Conservation (phyloP, 805 yeast genomes). For the Candida koratica region DNA sequence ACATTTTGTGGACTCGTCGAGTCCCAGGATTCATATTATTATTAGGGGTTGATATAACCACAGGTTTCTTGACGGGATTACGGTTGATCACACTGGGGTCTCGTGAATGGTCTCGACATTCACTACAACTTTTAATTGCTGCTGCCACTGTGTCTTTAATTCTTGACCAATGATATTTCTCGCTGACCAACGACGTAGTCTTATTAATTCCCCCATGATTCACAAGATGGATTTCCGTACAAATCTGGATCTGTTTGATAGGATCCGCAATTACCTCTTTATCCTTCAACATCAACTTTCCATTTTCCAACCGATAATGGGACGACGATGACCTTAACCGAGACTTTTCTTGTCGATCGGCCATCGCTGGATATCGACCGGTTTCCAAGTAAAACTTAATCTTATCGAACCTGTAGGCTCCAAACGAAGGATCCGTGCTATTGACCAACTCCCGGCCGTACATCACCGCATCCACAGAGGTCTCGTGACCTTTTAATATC, state of each 20-base stretch:
- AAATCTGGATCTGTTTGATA: slow-evolving; percentile 67
- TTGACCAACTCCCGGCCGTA: slow-evolving; percentile 78
- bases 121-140: slow-evolving; percentile 70
- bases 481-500: slow-evolving; percentile 74
- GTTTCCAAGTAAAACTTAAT: slow-evolving; percentile 74
- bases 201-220: slow-evolving; percentile 88
- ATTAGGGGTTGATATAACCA: neutral
- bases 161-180: slow-evolving; percentile 85
- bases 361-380: slow-evolving; percentile 80
- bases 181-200: slow-evolving; percentile 73
- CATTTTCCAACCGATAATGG: slow-evolving; percentile 67
- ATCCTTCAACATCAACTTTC: slow-evolving; percentile 70
- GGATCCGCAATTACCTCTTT: slow-evolving; percentile 82
- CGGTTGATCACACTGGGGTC: slow-evolving; percentile 18
- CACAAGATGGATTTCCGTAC: slow-evolving; percentile 61
- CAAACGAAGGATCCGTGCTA: slow-evolving; percentile 44
- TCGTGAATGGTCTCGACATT: slow-evolving; percentile 54
- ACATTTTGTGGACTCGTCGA: slow-evolving; percentile 16
- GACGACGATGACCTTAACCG: slow-evolving; percentile 76
- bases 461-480: slow-evolving; percentile 81
- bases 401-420: slow-evolving; percentile 66
- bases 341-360: slow-evolving; percentile 83
- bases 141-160: slow-evolving; percentile 83
- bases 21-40: too few relatives aligned
- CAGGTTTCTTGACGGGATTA: slow-evolving; percentile 3